Conservation (phyloP, 140 eudicot genomes). For the Bidens hawaiensis region DNA sequence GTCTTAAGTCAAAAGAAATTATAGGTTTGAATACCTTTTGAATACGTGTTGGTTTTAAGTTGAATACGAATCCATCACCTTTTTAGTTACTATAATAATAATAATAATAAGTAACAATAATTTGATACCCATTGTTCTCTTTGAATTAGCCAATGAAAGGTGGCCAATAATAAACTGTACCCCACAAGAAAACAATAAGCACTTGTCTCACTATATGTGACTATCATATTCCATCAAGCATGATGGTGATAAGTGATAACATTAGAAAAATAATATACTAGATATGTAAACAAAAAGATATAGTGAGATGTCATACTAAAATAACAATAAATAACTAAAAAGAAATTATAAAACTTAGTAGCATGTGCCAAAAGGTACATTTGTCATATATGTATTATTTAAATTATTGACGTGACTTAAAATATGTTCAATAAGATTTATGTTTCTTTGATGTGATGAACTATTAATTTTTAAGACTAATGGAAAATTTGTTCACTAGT, state of each 20-base stretch:
- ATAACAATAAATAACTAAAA: neutral
- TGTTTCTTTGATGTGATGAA: too few relatives aligned
- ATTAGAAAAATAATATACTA: neutral
- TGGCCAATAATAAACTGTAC: conserved; percentile 1
- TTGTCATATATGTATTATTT: neutral
- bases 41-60: too few relatives aligned
- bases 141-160: neutral
- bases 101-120: too few relatives aligned
- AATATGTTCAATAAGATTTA: neutral
- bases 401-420: neutral
- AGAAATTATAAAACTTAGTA: neutral
- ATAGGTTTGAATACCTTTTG: too few relatives aligned
- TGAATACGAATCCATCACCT: too few relatives aligned
- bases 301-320: neutral
- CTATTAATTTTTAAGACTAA: too few relatives aligned
- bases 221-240: conserved; percentile 11
- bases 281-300: neutral
- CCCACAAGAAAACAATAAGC: conserved; percentile 9
- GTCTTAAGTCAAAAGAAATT: too few relatives aligned
- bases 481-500: too few relatives aligned
- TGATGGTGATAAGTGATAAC: neutral
- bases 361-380: neutral
- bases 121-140: too few relatives aligned
- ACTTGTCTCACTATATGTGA: conserved; percentile 15
- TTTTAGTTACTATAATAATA: too few relatives aligned